Conservation (phyloP, 1,284 basidiomycete genomes). For the Rhodotorula sp. region DNA sequence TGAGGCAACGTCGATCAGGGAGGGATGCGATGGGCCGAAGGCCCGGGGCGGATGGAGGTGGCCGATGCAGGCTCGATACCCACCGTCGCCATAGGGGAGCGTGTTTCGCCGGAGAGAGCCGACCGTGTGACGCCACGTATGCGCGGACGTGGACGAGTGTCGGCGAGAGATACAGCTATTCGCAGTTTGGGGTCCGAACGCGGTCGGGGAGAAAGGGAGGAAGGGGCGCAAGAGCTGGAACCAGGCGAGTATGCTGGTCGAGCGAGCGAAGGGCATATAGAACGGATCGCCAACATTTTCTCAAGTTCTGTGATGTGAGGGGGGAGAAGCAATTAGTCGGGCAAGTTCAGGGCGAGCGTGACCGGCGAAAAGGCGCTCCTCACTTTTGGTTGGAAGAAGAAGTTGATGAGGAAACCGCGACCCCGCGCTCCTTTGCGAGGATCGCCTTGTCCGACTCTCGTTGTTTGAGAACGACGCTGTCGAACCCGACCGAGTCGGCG, state of each 20-base stretch:
- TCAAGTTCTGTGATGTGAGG: neutral
- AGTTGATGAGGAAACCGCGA: neutral
- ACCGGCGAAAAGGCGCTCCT: neutral
- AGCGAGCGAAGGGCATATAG: neutral
- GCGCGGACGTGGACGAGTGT: too few relatives aligned
- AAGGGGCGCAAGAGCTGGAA: neutral
- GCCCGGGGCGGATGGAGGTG: too few relatives aligned
- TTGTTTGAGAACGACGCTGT: neutral
- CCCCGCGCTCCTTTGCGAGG: neutral
- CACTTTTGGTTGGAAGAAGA: neutral
- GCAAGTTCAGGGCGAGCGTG: neutral
- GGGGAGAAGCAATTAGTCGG: too few relatives aligned
- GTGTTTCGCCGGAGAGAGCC: too few relatives aligned
- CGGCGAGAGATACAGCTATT: too few relatives aligned
- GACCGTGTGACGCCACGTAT: too few relatives aligned
- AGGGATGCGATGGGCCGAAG: too few relatives aligned
- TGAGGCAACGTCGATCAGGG: too few relatives aligned
- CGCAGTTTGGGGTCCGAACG: neutral
- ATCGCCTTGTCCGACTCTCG: conserved; percentile 8
- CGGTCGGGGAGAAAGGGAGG: neutral
- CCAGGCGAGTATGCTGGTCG: neutral
- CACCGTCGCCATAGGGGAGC: too few relatives aligned
- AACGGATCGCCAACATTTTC: neutral
- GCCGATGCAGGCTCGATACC: too few relatives aligned
- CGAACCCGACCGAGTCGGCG: neutral